A percentile compares a stretch with the other conserved stretches of the same genome.
Conservation (phyloP, 208 protist genomes). For the Entamoeba dispar region DNA sequence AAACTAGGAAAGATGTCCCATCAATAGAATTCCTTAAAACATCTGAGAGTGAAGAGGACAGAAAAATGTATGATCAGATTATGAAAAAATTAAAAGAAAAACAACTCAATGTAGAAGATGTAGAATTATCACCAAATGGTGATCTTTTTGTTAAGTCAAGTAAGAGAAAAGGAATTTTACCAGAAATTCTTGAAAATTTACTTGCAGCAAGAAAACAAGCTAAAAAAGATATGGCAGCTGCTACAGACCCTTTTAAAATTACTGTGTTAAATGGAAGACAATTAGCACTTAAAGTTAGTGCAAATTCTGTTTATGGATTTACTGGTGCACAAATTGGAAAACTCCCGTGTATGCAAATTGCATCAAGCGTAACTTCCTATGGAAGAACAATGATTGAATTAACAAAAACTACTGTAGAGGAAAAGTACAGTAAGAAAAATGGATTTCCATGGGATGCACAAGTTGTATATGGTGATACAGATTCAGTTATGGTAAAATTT, state of each 20-base stretch:
- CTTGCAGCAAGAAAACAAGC: constrained; percentile 57
- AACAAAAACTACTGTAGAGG: constrained; percentile 20
- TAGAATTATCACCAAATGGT: background rate
- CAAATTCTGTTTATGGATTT: constrained; percentile 65
- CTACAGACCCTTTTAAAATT: constrained; percentile 12
- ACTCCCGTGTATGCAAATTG: constrained; percentile 57
- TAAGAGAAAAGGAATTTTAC: constrained; percentile 14
- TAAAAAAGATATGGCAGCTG: constrained; percentile 41
- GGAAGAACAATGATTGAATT: constrained; percentile 47
- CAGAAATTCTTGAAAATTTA: constrained; percentile 47
- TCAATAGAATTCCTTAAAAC: background rate
- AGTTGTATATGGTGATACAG: constrained; percentile 65
- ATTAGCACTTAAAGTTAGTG: constrained; percentile 55
- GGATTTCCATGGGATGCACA: background rate
- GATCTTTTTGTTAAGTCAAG: background rate
- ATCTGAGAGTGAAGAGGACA: background rate
- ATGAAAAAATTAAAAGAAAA: background rate
- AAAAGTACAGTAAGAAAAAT: constrained; percentile 29
- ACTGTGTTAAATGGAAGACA: constrained; percentile 39
- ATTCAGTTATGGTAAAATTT: constrained; percentile 36
- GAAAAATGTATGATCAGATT: background rate
- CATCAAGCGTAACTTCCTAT: constrained; percentile 49
- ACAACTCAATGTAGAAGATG: background rate
- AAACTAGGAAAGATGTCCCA: background rate
- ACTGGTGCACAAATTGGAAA: constrained; percentile 53